Base-by-base conservation (phyloP, 2,329 filamentous ascomycete genomes). In the Zarea fungicola region DNA sequence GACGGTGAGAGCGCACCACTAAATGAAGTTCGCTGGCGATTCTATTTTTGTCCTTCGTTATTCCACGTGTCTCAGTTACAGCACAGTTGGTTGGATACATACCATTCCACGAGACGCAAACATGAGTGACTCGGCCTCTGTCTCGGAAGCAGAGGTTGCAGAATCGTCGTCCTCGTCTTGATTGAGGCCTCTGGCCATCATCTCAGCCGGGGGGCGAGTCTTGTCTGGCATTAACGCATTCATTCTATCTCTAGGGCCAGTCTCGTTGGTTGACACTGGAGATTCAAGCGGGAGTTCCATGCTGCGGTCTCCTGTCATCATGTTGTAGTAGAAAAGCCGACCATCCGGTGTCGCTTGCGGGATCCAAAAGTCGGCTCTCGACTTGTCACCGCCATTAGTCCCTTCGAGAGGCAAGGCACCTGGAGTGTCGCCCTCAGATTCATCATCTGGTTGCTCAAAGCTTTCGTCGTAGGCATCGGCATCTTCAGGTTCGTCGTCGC, bases 281-380 rank as follows among this genome's bases (percentile, higher is more conserved):
- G 92, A 92, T 65, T 99, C 93, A 22, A 99, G 76, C 2, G 93
- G 93, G 52, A 99, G 73, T 64, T 99, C 93, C 81, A 91, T 93
- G 54, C 88, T 95, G 62, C 88, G 95, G 61, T 95, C 89, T 48
- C 92, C 91, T 0, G 93, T 99, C 72, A 96, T 83, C 54, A 92
- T 97, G 67, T 99, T 99, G 77, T 95, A 97, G 71, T 97, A 99
- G 69, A 95, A 99, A 21, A 99, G 71, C 49, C 91, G 81, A 47
- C 93, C 93, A 64, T 97, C 91, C 1, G 89, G 82, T 0, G 93
- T 99, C 13, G 91, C 93, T 71, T 99, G 93, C 16, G 93, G 93
- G 57, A 99, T 96, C 93, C 93, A 99, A 64, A 95, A 99, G 56
- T 95, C 92, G 39, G 92, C 90, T 64, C 92, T 84, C 58, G 93